Conservation (phyloP, 208 protist genomes). For the Leishmania guyanensis region DNA sequence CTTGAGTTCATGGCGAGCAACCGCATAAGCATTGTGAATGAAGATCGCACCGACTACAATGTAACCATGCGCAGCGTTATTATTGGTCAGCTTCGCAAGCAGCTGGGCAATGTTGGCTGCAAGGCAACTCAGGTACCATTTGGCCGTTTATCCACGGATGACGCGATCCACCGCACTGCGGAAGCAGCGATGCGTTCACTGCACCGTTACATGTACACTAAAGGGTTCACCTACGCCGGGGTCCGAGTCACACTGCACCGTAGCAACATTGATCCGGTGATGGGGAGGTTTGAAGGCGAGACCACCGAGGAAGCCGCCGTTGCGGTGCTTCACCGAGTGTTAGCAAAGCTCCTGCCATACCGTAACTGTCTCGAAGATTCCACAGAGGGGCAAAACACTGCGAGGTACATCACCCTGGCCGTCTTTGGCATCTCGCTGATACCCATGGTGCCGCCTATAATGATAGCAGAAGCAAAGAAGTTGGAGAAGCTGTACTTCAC, state of each 20-base stretch:
- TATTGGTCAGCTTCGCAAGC: not conserved
- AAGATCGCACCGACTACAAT: constrained; percentile 17
- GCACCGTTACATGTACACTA: not conserved
- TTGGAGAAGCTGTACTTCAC: constrained; percentile 15
- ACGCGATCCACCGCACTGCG: constrained; percentile 41
- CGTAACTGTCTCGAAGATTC: not conserved
- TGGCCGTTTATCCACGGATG: constrained; percentile 65
- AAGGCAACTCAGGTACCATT: constrained; percentile 26
- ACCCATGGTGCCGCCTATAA: constrained; percentile 23
- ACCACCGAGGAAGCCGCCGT: constrained; percentile 8
- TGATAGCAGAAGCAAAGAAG: constrained; percentile 14
- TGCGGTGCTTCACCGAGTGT: not conserved
- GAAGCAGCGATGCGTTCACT: constrained; percentile 6
- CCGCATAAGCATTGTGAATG: constrained; percentile 40
- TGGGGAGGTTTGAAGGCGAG: not conserved
- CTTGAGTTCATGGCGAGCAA: constrained; percentile 40
- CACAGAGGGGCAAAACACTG: not conserved
- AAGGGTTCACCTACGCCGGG: not conserved
- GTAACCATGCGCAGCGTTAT: not conserved
- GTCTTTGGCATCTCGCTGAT: constrained; percentile 2
- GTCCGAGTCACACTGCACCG: constrained; percentile 2
- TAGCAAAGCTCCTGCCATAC: constrained; percentile 15
- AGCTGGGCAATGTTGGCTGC: not conserved
- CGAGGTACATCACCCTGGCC: not conserved
- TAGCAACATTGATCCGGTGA: not conserved